Evolutionary conservation across 2,329 filamentous ascomycete species (phyloP).

Genomic region (Pestalotiopsis sp.): DNA sequence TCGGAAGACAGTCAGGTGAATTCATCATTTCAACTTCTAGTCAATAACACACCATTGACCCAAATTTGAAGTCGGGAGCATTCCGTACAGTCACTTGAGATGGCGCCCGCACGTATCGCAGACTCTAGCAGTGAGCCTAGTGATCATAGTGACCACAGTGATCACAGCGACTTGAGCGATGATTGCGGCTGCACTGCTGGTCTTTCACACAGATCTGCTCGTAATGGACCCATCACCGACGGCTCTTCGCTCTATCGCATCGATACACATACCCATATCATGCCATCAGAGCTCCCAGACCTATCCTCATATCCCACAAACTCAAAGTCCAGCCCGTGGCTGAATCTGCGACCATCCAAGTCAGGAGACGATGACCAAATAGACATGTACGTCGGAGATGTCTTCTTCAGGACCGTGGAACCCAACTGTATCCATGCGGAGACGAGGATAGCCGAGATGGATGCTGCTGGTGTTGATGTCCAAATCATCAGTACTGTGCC

Average conservation of each 20-base stretch:
- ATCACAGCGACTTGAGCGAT: slow-evolving; percentile 10
- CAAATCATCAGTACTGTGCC: slow-evolving; percentile 40
- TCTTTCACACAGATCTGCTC: not conserved
- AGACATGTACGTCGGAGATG: slow-evolving; percentile 37
- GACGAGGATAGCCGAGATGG: slow-evolving; percentile 34
- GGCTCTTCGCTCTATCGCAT: slow-evolving; percentile 34
- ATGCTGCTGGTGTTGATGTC: slow-evolving; percentile 36
- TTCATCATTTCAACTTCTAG: not conserved
- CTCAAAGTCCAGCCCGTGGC: slow-evolving; percentile 40
- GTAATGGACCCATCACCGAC: not conserved
- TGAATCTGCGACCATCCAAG: slow-evolving; percentile 26
- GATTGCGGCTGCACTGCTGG: slow-evolving; percentile 16
- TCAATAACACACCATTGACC: not conserved
- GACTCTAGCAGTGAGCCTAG: slow-evolving; percentile 12
- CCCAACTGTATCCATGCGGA: slow-evolving; percentile 34
- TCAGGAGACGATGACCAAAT: slow-evolving; percentile 27
- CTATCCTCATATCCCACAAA: slow-evolving; percentile 48
- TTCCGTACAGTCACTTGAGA: slow-evolving; percentile 16
- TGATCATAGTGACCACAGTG: slow-evolving; percentile 9
- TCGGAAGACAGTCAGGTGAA: not conserved
- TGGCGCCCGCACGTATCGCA: slow-evolving; percentile 23
- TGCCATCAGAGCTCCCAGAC: slow-evolving; percentile 39
- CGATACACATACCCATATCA: slow-evolving; percentile 40
- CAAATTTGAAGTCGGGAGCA: not conserved
- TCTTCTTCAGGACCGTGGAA: slow-evolving; percentile 37